Evolutionary conservation across 2,329 filamentous ascomycete species (phyloP).

Genomic region (Aspergillus quadricinctus): DNA sequence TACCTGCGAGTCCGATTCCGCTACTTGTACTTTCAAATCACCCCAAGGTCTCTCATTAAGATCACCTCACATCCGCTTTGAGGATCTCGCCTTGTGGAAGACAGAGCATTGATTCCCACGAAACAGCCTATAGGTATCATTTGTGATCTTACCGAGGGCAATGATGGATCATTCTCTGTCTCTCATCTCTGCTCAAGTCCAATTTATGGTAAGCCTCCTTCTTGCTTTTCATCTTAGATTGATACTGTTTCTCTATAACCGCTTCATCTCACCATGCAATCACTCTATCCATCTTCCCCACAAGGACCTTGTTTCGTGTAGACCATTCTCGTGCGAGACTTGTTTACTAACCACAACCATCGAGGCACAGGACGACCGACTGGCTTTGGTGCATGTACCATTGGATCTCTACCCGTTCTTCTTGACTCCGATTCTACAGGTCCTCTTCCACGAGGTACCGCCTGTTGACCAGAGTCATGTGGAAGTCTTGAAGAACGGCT

Average conservation of each 20-base stretch:
- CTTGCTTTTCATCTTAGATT: background rate
- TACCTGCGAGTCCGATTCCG: background rate
- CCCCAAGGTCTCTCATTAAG: background rate
- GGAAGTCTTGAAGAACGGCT: conserved; percentile 30
- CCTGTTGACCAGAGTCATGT: conserved; percentile 39
- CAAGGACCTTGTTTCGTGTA: background rate
- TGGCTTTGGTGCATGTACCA: conserved; percentile 88
- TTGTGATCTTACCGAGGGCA: background rate
- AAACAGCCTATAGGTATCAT: background rate
- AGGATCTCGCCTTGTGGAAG: background rate
- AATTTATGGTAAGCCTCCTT: conserved; percentile 25
- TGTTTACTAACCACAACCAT: conserved; percentile 14
- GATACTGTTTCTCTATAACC: background rate
- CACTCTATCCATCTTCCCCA: background rate
- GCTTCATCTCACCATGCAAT: background rate
- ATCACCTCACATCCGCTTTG: background rate
- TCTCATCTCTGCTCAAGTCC: conserved; percentile 29
- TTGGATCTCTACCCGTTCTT: conserved; percentile 71
- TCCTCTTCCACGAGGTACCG: conserved; percentile 63
- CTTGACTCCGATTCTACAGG: conserved; percentile 78
- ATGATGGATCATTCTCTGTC: conserved; percentile 27
- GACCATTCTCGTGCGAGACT: conserved; percentile 2
- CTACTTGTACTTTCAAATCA: background rate
- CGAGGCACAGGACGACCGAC: conserved; percentile 66
- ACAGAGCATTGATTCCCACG: background rate